Conservation (phyloP, 2,329 filamentous ascomycete species). For the Trichophyton mentagrophytes region DNA sequence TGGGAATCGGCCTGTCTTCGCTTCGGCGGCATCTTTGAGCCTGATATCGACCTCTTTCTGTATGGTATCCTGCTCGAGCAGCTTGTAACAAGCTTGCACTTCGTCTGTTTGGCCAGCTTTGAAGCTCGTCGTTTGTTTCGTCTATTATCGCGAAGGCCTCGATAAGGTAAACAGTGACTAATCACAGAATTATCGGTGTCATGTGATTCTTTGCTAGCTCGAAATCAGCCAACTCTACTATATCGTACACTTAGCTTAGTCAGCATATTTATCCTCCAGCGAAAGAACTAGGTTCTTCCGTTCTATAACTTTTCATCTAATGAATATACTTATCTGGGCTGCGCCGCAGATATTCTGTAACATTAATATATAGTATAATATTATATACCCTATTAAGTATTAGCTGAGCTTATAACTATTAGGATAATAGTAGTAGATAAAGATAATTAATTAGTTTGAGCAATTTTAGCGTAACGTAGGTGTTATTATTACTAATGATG, state of each 20-base stretch:
- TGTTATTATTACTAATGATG: too few species aligned
- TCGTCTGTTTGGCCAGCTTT: neutral
- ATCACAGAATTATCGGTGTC: neutral
- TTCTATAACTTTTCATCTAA: too few species aligned
- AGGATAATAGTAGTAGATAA: too few species aligned
- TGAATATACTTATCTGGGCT: too few species aligned
- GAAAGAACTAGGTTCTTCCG: too few species aligned
- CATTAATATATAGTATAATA: too few species aligned
- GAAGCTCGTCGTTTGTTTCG: neutral
- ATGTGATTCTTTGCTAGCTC: neutral
- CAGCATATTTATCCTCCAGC: neutral
- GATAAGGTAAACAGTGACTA: neutral
- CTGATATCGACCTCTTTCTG: constrained; percentile 6
- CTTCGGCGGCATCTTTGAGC: constrained; percentile 1
- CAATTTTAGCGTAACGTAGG: too few species aligned
- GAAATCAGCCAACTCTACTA: neutral
- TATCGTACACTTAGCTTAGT: neutral
- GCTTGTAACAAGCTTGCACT: neutral
- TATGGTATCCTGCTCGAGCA: neutral
- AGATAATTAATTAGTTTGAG: too few species aligned
- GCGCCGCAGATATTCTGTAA: too few species aligned
- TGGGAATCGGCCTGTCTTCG: constrained; percentile 1
- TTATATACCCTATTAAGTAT: too few species aligned
- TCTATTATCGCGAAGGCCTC: neutral
- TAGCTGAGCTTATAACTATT: too few species aligned